Evolutionary conservation across 2,329 filamentous ascomycete genomes (phyloP), one percentile per base, ranked within the genome.

Genomic region (Hypocrella siamensis): DNA sequence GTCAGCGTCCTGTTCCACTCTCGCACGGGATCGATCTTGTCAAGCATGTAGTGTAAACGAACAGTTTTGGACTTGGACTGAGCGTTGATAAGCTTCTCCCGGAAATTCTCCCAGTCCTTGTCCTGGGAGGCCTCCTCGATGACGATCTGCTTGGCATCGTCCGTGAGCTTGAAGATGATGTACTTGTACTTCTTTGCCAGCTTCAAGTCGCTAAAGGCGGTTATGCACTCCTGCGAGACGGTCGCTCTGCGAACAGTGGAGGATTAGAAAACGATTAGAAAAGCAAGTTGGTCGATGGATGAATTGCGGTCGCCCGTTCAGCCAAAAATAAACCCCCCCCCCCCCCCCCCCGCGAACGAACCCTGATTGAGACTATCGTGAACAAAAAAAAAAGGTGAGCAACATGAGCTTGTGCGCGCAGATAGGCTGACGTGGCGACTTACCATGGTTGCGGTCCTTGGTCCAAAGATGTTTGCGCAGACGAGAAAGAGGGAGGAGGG

Each of bases 121-220:
- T 75, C 65, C 39, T 60, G 61, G 36, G 75, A 79, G 33, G 72
- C 67, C 54, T 82, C 74, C 59, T 88, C 81, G 46, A 90, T 73
- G 37, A 80, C 75, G 53, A 90, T 84, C 61, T 83, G 60, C 61
- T 78, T 83, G 69, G 75, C 75, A 65, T 85, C 70, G 59, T 86
- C 79, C 42, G 75, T 78, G 54, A 90, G 74, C 70, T 85, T 84
- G 76, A 72, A 88, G 67, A 90, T 75, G 63, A 90, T 79, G 70
- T 72, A 92, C 63, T 84, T 86, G 65, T 74, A 67, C 65, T 73
- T 75, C 62, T 85, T 85, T 60, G 61, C 67, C 46, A 85, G 75
- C 73, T 88, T 88, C 44, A 88, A 70, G 46, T 86, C 77, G 59
- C 86, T 84, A 70, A 78, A 88, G 38, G 63, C 58, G 44, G 56